Evolutionary conservation across 169 alveolate genomes (phyloP), one percentile per base, ranked within the genome.

Genomic region (Blepharisma undulans): DNA sequence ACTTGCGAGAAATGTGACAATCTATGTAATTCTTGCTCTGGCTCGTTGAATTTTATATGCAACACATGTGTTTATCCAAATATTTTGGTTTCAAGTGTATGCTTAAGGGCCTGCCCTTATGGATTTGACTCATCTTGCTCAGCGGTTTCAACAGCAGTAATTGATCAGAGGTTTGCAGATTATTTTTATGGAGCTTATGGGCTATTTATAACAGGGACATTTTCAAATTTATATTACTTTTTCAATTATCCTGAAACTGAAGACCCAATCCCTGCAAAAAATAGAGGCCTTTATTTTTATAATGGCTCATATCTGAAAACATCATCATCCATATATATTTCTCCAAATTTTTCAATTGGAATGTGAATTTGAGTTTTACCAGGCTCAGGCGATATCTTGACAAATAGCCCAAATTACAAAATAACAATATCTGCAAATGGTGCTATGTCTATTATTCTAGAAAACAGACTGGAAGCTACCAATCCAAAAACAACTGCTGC

Each of bases 211-310:
- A 48, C 66, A 48, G 66, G 66, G 12, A 48, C 66, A 48, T 10
- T 12, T 18, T 48, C 66, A 48, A 48, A 18, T 18, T 10, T 12
- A 1, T 48, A 5, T 48, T 5, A 48, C 3, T 48, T 48, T 82
- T 82, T 82, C n/a, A 82, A 4, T 60, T 34, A 4, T 8, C 78
- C 78, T 2, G 89, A 82, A 82, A 36, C 36, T 4, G 89, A n/a
- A 32, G 89, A 82, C n/a, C 89, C 89, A 1, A 1, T 82, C 7
- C 78, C 89, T 2, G 25, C 60, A 19, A 82, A 82, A 36, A 34
- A 36, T 16, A 1, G 89, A 82, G 89, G 89, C 16, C 22, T 22
- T 2, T 82, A 22, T 12, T 78, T 78, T 78, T 48, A 1, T 5
- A 18, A 18, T 5, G 66, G 66, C 66, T 48, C 66, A 5, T 48